Evolutionary conservation across 306 rosid species (phyloP).

Genomic region (Trifolium pratense): DNA sequence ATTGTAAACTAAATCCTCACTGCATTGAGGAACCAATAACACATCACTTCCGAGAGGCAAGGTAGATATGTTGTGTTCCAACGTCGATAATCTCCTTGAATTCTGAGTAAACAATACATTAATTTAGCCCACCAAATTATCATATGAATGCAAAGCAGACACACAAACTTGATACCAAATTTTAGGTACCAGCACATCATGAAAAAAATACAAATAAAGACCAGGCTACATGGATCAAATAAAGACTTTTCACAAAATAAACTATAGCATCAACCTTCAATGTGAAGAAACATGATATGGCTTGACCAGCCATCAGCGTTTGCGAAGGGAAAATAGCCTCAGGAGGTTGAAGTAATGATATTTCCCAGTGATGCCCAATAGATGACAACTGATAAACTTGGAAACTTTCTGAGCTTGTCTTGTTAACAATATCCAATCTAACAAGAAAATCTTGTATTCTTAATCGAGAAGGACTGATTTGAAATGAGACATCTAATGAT

Average conservation of each 20-base stretch:
- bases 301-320: conserved; percentile 78
- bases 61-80: conserved; percentile 57
- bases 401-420: conserved; percentile 75
- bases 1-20: conserved; percentile 58
- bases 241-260: conserved; percentile 23
- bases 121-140: conserved; percentile 37
- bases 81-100: conserved; percentile 46
- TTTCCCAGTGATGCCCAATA: conserved; percentile 75
- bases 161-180: conserved; percentile 15
- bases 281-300: conserved; percentile 84
- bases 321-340: conserved; percentile 73
- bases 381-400: conserved; percentile 84
- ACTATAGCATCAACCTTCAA: conserved; percentile 68
- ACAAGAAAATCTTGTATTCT: conserved; percentile 87
- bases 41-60: conserved; percentile 55
- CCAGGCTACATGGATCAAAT: conserved; percentile 24
- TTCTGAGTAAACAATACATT: conserved; percentile 56
- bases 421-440: conserved; percentile 83
- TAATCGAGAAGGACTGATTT: conserved; percentile 83
- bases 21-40: conserved; percentile 62
- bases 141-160: conserved; percentile 2
- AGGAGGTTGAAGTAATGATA: conserved; percentile 81
- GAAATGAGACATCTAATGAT: conserved; percentile 85
- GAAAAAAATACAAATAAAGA: conserved; percentile 25
- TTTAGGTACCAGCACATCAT: conserved; percentile 25